Base-by-base conservation (phyloP, 805 yeast genomes). In the Limtongia smithiae region DNA sequence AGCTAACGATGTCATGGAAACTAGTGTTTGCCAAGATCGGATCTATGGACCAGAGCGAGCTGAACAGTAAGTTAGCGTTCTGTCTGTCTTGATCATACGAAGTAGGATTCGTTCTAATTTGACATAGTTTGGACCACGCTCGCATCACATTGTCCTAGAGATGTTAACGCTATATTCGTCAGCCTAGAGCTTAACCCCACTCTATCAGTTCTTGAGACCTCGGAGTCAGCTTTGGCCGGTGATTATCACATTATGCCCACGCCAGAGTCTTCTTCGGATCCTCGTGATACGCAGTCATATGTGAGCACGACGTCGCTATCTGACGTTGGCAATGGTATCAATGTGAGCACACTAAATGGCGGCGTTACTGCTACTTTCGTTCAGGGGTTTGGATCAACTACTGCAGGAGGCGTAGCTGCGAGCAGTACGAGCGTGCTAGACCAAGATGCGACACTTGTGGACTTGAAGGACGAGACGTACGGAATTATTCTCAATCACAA, bases 11-110 rank as follows among this genome's bases (percentile, higher is more conserved):
- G 5, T 56, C 58, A 22, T 69, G 75, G 71, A 54, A 66, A 2
- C 56, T 70, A 7, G 63, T 65, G 2, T 44, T 71, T 4, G 59
- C 68, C 5, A 67, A 69, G 37, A 60, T 66, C 12, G 74, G 72
- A 0, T 27, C 50, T 5, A 65, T 69, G 67, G 60, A 60, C 4
- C 60, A 57, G 8, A 61, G 58, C 22, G 74, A 71, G 48, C 41
- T 61, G 14, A 51, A 54, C 6, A 46, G 51, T 51, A 27, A 34
- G 41, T 46, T 9, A 25, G 9, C 6, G 6, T 20, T 11, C 11
- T 24, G 9, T 21, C 14, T 7, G 32, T 9, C 20, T 38, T 20
- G n/a, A n/a, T n/a, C n/a, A n/a, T n/a, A n/a, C n/a, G n/a, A n/a
- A n/a, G n/a, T n/a, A 25, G 28, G 9, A 25, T 7, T 9, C 9